Percentiles rank a stretch among this genome's conserved stretches.
Evolutionary conservation across 2,329 filamentous ascomycete species (phyloP).

Genomic region (Cryphonectria parasitica): DNA sequence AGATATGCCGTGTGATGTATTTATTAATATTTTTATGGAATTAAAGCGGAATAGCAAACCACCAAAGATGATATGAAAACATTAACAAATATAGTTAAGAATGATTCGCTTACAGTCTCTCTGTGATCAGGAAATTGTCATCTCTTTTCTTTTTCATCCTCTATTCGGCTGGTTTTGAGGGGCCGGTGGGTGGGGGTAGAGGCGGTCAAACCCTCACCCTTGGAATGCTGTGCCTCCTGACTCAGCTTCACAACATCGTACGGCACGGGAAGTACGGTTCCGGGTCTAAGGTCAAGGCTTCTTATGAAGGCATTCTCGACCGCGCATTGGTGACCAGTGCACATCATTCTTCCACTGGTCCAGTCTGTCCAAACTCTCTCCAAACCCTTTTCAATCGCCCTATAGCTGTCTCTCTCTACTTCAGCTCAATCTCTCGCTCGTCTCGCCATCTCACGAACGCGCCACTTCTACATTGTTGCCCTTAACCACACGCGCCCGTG

Average conservation of each 20-base stretch:
- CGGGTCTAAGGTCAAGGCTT: neutral
- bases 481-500: neutral
- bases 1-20: no score
- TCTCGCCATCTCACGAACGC: neutral
- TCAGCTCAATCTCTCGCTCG: neutral
- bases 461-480: neutral
- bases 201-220: neutral
- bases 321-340: neutral
- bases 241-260: conserved; percentile 10
- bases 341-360: neutral
- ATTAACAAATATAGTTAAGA: neutral
- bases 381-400: neutral
- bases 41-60: no score
- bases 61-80: no score
- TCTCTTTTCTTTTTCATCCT: neutral
- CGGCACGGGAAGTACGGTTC: conserved; percentile 8
- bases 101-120: neutral
- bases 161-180: neutral
- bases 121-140: neutral
- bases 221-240: neutral
- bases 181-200: neutral
- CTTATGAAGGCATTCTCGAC: neutral
- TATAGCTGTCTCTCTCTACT: neutral
- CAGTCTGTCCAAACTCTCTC: no score
- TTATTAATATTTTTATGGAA: no score